These are phyloP conservation scores for Oenanthe javanica DNA, from an alignment of 140 eudicot species.

Conservation along the genomic window DNA sequence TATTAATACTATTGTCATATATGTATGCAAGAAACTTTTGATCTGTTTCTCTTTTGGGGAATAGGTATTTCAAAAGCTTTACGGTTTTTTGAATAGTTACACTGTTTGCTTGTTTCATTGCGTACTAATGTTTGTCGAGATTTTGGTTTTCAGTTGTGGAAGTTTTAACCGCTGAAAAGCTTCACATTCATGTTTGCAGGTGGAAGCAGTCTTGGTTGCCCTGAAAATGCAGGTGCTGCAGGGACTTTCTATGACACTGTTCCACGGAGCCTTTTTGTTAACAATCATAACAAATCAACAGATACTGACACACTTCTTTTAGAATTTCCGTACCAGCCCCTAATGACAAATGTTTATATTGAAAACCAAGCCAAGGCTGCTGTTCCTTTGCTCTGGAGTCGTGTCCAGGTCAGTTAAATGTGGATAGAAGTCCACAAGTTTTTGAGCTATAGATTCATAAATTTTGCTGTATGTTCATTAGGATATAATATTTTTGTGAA, in stretches of 20 bases:
- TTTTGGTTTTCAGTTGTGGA: background rate
- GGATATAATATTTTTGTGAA: background rate
- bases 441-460: background rate
- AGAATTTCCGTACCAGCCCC: constrained; percentile 91
- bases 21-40: background rate
- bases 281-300: constrained; percentile 72
- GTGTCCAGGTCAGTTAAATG: constrained; percentile 75
- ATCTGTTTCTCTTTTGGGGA: background rate
- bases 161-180: background rate
- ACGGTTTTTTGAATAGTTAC: background rate
- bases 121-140: background rate
- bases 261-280: constrained; percentile 84
- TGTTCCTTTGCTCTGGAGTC: constrained; percentile 98
- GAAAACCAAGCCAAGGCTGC: constrained; percentile 71
- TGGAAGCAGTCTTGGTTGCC: constrained; percentile 88
- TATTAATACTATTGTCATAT: background rate
- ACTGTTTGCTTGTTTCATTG: background rate
- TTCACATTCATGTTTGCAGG: constrained; percentile 47
- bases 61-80: background rate
- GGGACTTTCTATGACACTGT: constrained; percentile 93
- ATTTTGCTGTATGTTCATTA: background rate
- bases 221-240: constrained; percentile 91
- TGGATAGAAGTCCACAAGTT: background rate
- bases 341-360: constrained; percentile 76
- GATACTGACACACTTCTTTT: constrained; percentile 78